Evolutionary conservation across 306 rosid species (phyloP).

Genomic region (Benincasa hispida): DNA sequence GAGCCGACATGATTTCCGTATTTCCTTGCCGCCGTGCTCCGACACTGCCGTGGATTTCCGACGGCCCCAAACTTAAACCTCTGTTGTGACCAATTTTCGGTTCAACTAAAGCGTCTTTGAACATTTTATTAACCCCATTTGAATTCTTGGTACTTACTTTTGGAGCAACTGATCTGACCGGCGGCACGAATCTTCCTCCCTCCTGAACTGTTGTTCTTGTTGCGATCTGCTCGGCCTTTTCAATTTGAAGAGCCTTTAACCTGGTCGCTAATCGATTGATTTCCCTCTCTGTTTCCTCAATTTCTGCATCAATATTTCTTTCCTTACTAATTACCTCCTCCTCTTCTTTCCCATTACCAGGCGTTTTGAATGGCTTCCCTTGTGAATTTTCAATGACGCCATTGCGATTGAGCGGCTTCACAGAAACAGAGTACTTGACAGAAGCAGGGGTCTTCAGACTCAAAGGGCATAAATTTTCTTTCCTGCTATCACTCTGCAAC

Average conservation of each 20-base stretch:
- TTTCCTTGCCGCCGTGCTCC: conserved; percentile 30
- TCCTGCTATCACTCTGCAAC: conserved; percentile 33
- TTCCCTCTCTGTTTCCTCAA: conserved; percentile 41
- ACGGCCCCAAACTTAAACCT: conserved; percentile 70
- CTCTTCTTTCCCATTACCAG: conserved; percentile 14
- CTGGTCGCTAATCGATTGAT: conserved; percentile 27
- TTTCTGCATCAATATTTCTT: conserved; percentile 39
- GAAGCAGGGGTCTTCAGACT: conserved; percentile 21
- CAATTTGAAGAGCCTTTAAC: conserved; percentile 36
- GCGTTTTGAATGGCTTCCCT: conserved; percentile 19
- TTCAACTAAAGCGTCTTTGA: conserved; percentile 18
- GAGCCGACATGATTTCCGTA: conserved; percentile 36
- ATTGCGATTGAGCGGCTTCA: conserved; percentile 22
- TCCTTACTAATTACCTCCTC: conserved; percentile 13
- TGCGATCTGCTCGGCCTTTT: conserved; percentile 20
- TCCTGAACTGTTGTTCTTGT: conserved; percentile 23
- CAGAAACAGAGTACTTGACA: conserved; percentile 19
- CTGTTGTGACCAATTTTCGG: conserved; percentile 32
- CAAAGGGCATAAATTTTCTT: conserved; percentile 44
- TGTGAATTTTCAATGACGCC: conserved; percentile 17
- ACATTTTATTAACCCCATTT: conserved; percentile 15
- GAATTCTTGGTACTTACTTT: conserved; percentile 24
- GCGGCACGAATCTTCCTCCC: conserved; percentile 34
- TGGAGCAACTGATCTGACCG: conserved; percentile 43
- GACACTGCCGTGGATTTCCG: conserved; percentile 40